phyloP scores from a whole-genome alignment of 345 rosid species.

The Salix exigua region DNA sequence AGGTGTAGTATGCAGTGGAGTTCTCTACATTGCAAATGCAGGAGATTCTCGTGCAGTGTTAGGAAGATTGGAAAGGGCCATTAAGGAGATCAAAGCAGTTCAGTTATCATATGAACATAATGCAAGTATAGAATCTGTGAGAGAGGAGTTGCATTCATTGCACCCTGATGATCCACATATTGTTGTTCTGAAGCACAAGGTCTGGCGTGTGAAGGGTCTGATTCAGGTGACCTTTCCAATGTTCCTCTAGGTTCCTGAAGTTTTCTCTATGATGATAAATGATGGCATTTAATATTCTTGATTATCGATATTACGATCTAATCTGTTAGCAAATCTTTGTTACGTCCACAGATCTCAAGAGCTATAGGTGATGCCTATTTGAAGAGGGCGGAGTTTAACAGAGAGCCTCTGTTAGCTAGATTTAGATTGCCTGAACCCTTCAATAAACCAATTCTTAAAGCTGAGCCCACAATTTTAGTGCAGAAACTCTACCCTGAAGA shows the following conservation, averaged over 20 bases:
- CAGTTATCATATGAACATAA: constrained; percentile 89
- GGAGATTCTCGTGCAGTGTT: constrained; percentile 94
- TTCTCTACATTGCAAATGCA: constrained; percentile 80
- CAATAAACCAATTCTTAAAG: constrained; percentile 71
- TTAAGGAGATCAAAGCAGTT: constrained; percentile 71
- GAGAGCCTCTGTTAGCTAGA: constrained; percentile 73
- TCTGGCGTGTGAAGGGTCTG: constrained; percentile 97
- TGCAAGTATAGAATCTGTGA: constrained; percentile 77
- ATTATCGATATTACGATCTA: background rate
- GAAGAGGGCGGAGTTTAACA: constrained; percentile 79
- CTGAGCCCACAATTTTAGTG: constrained; percentile 77
- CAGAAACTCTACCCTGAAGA: constrained; percentile 71
- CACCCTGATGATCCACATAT: constrained; percentile 97
- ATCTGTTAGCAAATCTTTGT: constrained; percentile 8
- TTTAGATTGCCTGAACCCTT: constrained; percentile 76
- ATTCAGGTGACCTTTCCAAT: constrained; percentile 57
- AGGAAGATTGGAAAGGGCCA: constrained; percentile 49
- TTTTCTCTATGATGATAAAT: background rate
- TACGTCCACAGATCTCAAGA: constrained; percentile 64
- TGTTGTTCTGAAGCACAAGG: constrained; percentile 84
- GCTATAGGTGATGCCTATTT: constrained; percentile 96
- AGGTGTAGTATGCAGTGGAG: constrained; percentile 74
- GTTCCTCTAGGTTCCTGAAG: background rate
- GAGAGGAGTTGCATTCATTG: constrained; percentile 76
- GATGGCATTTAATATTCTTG: background rate